phyloP scores from a whole-genome alignment of 2,329 filamentous ascomycete species.

The Ophiostoma quercus region DNA sequence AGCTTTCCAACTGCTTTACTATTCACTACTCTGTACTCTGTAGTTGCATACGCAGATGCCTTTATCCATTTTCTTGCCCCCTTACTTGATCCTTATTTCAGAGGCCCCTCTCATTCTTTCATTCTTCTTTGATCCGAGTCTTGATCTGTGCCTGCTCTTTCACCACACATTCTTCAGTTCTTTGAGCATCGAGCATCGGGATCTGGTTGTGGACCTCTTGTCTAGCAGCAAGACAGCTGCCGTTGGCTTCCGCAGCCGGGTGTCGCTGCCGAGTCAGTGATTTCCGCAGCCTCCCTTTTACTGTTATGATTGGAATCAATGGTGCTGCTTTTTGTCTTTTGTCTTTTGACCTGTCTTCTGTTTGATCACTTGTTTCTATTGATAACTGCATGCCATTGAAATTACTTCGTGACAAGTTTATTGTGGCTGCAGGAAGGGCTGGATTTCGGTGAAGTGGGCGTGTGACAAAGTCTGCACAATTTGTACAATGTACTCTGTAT shows the following conservation, averaged over 20 bases:
- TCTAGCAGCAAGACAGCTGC: background rate
- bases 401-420: background rate
- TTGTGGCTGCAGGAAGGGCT: background rate
- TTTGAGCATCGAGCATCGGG: background rate
- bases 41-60: background rate
- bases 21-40: background rate
- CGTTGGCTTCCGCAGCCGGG: background rate
- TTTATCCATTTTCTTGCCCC: background rate
- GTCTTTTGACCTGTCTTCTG: no score
- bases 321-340: no score
- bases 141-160: no score
- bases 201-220: background rate
- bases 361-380: no score
- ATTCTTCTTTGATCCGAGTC: no score
- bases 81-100: constrained; percentile 5
- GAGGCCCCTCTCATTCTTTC: background rate
- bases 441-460: background rate
- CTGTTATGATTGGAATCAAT: no score
- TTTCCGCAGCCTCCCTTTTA: background rate
- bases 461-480: background rate
- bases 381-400: background rate
- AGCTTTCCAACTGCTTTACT: background rate
- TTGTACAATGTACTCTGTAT: background rate
- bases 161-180: no score
- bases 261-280: background rate